Evolutionary conservation across 2,329 filamentous ascomycete genomes (phyloP), one percentile per base, ranked within the genome.

Genomic region (Scytalidium sp.): DNA sequence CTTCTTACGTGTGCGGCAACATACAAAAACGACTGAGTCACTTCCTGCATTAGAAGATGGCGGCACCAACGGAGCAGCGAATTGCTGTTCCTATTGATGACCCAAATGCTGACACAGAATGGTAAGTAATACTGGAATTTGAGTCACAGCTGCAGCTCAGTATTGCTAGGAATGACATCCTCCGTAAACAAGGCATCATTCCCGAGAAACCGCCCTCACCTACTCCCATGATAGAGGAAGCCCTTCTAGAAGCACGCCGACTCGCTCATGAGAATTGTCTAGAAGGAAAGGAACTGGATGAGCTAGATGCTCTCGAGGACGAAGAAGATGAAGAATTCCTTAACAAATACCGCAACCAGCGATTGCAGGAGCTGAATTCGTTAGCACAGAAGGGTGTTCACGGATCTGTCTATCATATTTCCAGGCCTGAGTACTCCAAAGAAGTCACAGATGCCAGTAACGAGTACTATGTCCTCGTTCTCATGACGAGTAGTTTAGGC

Each of bases 61-160:
- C 81, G 17, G 80, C 81, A 25, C 82, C 83, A 29, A 62, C 70
- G 58, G 83, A 87, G 47, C 80, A 87, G 62, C 75, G 83, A 43
- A 84, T 87, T 58, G 78, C 78, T 63, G 94, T 99, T 52, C 91
- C 92, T 41, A 87, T 99, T 59, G 90, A 96, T 66, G 87, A 97
- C 66, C 93, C 93, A 25, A 96, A 97, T 65, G 94, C 91, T 55
- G 94, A 99, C 67, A 99, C 94, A 56, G 94, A 99, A 85, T 99
- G 94, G 94, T 92, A 74, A 52, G 58, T 47, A 25, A 29, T 25
- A 36, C 45, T 19, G 20, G 15, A 25, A 23, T 42, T 40, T 45
- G 9, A 25, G 5, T 19, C 40, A 46, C 19, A 19, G 29, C 21
- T 23, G 25, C 29, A 21, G 25, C 25, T 43, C 19, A 15, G 19